Conservation (phyloP, 441 rosid species). For the Populus trichocarpa region DNA sequence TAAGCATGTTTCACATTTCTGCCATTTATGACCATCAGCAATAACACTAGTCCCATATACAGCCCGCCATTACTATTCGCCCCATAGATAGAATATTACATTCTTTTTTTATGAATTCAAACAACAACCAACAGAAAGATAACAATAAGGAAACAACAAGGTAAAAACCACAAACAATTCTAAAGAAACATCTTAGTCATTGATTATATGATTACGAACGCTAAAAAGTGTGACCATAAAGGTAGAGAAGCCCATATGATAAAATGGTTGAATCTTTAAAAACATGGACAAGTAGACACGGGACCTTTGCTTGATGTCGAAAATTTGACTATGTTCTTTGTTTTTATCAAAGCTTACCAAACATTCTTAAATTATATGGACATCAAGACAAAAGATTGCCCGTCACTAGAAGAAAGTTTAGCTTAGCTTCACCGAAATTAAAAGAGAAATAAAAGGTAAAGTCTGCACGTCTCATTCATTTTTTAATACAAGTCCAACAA, state of each 20-base stretch:
- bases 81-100: background rate
- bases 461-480: constrained; percentile 5
- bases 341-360: constrained; percentile 1
- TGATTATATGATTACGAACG: too few relatives aligned
- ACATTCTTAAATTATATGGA: background rate
- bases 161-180: background rate
- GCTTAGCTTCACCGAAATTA: background rate
- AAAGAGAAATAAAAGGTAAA: background rate
- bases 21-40: too few relatives aligned
- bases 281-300: background rate
- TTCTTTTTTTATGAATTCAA: background rate
- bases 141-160: background rate
- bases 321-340: constrained; percentile 1
- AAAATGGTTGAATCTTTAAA: background rate
- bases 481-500: background rate
- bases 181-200: background rate
- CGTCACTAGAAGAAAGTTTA: background rate
- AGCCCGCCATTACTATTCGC: background rate
- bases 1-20: background rate
- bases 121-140: background rate
- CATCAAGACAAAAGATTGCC: background rate
- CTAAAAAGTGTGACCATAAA: too few relatives aligned
- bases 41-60: background rate
- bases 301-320: background rate
- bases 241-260: background rate